A percentile compares a stretch with the other conserved stretches of the same genome.
Evolutionary conservation across 2,329 filamentous ascomycete genomes (phyloP).

Genomic region (Verticillium dahliae): DNA sequence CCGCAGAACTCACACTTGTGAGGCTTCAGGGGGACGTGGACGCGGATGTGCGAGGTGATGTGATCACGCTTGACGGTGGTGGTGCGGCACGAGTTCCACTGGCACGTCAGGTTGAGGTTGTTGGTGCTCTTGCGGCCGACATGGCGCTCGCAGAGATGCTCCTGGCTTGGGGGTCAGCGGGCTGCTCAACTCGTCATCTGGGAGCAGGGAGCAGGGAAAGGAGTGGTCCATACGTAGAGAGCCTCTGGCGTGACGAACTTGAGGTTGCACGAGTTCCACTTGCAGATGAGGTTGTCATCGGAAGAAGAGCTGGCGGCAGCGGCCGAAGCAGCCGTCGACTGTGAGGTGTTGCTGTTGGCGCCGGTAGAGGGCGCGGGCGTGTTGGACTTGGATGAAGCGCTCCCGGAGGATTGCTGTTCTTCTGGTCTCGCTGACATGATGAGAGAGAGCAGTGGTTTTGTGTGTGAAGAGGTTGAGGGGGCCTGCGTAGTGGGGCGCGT

Average conservation of each 20-base stretch:
- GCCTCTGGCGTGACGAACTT: slow-evolving; percentile 51
- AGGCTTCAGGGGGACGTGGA: slow-evolving; percentile 97
- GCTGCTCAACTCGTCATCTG: not conserved
- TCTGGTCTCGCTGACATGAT: slow-evolving; percentile 16
- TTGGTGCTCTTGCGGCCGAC: slow-evolving; percentile 98
- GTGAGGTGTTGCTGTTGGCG: slow-evolving; percentile 37
- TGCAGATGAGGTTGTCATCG: slow-evolving; percentile 53
- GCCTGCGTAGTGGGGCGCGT: not conserved
- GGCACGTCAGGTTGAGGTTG: slow-evolving; percentile 94
- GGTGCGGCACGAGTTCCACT: slow-evolving; percentile 93
- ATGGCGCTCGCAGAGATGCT: slow-evolving; percentile 97
- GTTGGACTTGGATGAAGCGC: slow-evolving; percentile 43
- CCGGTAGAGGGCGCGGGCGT: slow-evolving; percentile 44
- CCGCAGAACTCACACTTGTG: slow-evolving; percentile 99
- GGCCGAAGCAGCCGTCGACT: slow-evolving; percentile 26
- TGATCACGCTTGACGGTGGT: slow-evolving; percentile 98
- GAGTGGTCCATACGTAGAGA: slow-evolving; percentile 47
- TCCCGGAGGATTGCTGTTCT: slow-evolving; percentile 25
- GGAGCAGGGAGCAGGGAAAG: not conserved
- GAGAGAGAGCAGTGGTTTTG: slow-evolving; percentile 10
- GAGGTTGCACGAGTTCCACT: slow-evolving; percentile 53
- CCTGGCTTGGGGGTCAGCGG: slow-evolving; percentile 42
- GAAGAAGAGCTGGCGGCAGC: slow-evolving; percentile 4
- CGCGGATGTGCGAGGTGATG: slow-evolving; percentile 97
- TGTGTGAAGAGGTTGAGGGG: not conserved